Percentiles rank a stretch among this genome's conserved stretches.
Conservation (phyloP, 306 rosid species). For the Quercus engelmannii region DNA sequence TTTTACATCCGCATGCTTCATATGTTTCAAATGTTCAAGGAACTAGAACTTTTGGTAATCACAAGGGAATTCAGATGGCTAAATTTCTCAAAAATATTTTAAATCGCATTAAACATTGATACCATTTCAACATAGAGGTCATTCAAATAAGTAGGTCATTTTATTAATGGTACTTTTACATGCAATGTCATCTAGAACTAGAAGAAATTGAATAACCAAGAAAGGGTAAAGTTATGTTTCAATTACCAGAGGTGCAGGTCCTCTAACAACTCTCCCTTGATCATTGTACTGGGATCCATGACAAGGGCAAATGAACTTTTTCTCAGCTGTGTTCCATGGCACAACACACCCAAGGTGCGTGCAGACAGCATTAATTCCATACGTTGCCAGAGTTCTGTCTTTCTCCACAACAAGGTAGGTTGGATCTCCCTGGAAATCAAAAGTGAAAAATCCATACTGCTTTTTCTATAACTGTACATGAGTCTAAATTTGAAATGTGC, state of each 20-base stretch:
- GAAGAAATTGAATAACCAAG: not conserved
- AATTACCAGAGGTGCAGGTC: slow-evolving; percentile 97
- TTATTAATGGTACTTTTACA: not conserved
- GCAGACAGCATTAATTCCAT: slow-evolving; percentile 93
- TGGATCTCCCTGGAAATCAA: slow-evolving; percentile 70
- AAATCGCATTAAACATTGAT: too few relatives aligned
- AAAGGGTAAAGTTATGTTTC: not conserved
- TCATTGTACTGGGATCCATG: slow-evolving; percentile 95
- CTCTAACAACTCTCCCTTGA: slow-evolving; percentile 94
- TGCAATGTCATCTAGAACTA: not conserved
- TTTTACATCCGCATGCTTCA: too few relatives aligned
- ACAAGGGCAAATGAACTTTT: slow-evolving; percentile 96
- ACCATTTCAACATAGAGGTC: too few relatives aligned
- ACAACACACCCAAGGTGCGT: slow-evolving; percentile 98
- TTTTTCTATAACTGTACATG: not conserved
- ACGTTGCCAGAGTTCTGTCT: slow-evolving; percentile 79
- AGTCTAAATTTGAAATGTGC: too few relatives aligned
- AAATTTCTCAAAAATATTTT: too few relatives aligned
- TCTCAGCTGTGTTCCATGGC: slow-evolving; percentile 82
- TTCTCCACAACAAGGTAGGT: slow-evolving; percentile 96
- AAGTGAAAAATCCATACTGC: not conserved
- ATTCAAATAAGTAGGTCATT: not conserved
- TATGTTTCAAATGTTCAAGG: too few relatives aligned
- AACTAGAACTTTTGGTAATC: too few relatives aligned
- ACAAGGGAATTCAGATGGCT: too few relatives aligned